Evolutionary conservation across 495 filamentous ascomycete genomes (phyloP), one percentile per base, ranked within the genome.

Genomic region (Chlorociboria aeruginascens): DNA sequence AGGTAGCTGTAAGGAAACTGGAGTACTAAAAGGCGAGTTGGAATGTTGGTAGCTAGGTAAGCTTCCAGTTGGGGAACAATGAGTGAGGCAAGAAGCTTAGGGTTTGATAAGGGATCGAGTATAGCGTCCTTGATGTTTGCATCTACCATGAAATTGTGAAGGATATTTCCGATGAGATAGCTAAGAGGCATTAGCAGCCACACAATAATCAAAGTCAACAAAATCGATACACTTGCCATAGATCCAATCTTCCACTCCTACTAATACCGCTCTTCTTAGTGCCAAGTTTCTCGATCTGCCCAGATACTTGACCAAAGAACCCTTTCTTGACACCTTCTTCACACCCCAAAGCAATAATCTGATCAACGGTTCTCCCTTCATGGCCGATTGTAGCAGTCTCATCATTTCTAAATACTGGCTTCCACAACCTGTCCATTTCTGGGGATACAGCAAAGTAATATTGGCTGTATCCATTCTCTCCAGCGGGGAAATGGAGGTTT

Each of bases 51-150:
- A 16, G 54, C 48, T 9, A 62, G 49, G 38, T 53, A 60, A 8
- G 54, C 44, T 30, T 62, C 60, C n/a, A 62, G 31, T 13, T 62
- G 54, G 10, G 60, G 54, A 25, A 62, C 44, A 16, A 62, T 49
- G 10, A 57, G 46, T 8, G 53, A 36, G 29, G 60, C 60, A 14
- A 62, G 52, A 7, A 52, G 7, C n/a, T 33, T 16, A 2, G 57
- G 54, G 36, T 49, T 45, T 31, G 51, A 47, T 4, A 57, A 45
- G 33, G 58, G 53, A 45, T 58, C 54, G 30, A 42, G 37, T 10
- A 17, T 32, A 35, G 29, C 40, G 7, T 50, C 42, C 13, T 20
- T 33, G 13, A 28, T 32, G 0, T 41, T 34, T 32, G 52, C 46
- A 0, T 50, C 42, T 7, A 14, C 39, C n/a, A 40, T 46, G 17